phyloP scores from a whole-genome alignment of 1,284 basidiomycete species.

The Moesziomyces globuligerus region DNA sequence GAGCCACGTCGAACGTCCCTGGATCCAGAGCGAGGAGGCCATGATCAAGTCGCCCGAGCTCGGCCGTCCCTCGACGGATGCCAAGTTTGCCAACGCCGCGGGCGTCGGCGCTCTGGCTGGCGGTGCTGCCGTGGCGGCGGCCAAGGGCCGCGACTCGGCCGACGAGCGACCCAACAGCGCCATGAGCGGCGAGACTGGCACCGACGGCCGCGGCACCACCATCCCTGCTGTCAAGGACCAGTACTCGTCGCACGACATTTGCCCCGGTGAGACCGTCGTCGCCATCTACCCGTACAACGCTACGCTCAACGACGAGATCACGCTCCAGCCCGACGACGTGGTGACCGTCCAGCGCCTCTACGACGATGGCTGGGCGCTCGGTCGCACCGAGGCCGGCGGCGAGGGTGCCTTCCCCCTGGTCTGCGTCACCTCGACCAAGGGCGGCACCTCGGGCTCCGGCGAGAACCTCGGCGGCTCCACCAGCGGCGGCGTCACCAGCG shows the following conservation, averaged over 20 bases:
- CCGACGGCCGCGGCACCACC: slow-evolving; percentile 58
- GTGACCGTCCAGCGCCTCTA: slow-evolving; percentile 57
- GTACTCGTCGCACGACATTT: slow-evolving; percentile 62
- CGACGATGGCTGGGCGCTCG: slow-evolving; percentile 63
- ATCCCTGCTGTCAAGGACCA: slow-evolving; percentile 59
- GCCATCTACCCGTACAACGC: slow-evolving; percentile 65
- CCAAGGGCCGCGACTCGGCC: slow-evolving; percentile 34
- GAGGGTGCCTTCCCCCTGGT: slow-evolving; percentile 62
- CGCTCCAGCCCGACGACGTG: slow-evolving; percentile 56
- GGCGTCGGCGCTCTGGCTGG: slow-evolving; percentile 41
- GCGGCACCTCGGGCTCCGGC: slow-evolving; percentile 45
- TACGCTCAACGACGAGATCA: slow-evolving; percentile 61
- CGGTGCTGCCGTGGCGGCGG: slow-evolving; percentile 40
- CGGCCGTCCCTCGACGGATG: slow-evolving; percentile 35
- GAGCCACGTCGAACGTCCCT: slow-evolving; percentile 50
- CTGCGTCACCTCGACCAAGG: slow-evolving; percentile 58
- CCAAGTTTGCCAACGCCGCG: slow-evolving; percentile 38
- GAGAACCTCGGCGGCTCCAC: slow-evolving; percentile 34
- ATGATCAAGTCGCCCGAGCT: slow-evolving; percentile 40
- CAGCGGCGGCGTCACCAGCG: slow-evolving; percentile 51
- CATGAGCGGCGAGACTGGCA: slow-evolving; percentile 50
- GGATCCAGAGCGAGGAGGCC: slow-evolving; percentile 52
- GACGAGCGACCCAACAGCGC: slow-evolving; percentile 48
- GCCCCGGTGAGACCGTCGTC: slow-evolving; percentile 57
- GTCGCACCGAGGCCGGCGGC: slow-evolving; percentile 40